Base-by-base conservation (phyloP, 805 yeast species). In the Yarrowia keelungensis region DNA sequence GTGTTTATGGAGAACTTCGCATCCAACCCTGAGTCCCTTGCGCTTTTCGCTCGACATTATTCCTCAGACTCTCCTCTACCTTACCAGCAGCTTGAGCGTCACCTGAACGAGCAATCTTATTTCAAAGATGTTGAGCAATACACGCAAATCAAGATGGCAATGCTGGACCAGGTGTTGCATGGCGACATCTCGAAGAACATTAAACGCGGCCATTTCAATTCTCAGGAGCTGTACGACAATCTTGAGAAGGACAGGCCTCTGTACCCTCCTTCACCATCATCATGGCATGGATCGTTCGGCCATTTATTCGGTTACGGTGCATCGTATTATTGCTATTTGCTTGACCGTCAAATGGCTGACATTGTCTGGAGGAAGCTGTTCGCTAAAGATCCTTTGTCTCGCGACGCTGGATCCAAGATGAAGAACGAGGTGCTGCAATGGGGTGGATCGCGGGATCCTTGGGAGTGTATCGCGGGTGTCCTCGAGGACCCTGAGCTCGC, bases 1-100 rank as follows among this genome's bases (percentile, higher is more conserved):
- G 94, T 95, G n/a, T 78, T 95, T 68, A 94, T 93, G 97, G 99
- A 95, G 76, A 89, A 87, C 73, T 95, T 95, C 79, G 93, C 97
- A 26, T 86, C 87, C 56, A 94, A 91, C 75, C 87, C 89, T 10
- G 81, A 92, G 51, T 97, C 95, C 0, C 78, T 95, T 51, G 80
- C 85, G 61, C 79, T 85, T 36, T 90, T 90, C 73, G 97, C 97
- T 0, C 81, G 83, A 56, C 97, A 93, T 77, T 82, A 86, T 74
- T 78, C 81, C 70, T 90, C 97, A 0, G 89, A 86, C 42, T 86
- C 86, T 71, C 84, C 85, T 2, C 80, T 91, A 38, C 86, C 91
- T 1, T 71, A 75, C 49, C 77, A 80, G 14, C 73, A 87, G 19
- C 77, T 90, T n/a, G 77, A 81, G 47, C 79, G 82, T 10, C 84